These are phyloP conservation scores for Aspergillus bridgeri DNA, from an alignment of 495 filamentous ascomycete genomes.

Conservation along the genomic window DNA sequence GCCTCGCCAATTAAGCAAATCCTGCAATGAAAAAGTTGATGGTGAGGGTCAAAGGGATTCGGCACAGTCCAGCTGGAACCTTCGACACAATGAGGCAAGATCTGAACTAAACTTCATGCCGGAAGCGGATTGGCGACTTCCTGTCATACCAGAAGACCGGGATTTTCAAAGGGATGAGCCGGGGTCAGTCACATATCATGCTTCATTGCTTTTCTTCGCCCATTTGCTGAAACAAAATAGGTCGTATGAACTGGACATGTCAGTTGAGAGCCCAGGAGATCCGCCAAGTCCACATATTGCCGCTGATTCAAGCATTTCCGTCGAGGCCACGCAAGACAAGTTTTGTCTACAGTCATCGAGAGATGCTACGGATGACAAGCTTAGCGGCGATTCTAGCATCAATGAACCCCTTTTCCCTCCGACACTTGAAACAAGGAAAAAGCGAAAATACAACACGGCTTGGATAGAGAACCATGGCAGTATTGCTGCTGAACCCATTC, in stretches of 20 bases:
- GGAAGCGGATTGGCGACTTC: constrained; percentile 61
- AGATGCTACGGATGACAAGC: constrained; percentile 3
- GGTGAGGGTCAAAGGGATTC: constrained; percentile 13
- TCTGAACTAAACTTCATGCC: constrained; percentile 10
- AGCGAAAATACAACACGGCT: constrained; percentile 35
- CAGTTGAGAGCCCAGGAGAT: constrained; percentile 48
- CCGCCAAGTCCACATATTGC: constrained; percentile 60
- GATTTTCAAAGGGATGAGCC: constrained; percentile 68
- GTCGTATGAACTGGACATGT: constrained; percentile 37
- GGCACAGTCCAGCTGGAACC: constrained; percentile 17
- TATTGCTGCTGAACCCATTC: background rate
- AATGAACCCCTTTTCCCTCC: constrained; percentile 26
- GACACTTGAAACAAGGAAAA: constrained; percentile 37
- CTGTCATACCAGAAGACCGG: constrained; percentile 83
- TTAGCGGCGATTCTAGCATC: background rate
- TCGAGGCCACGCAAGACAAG: constrained; percentile 60
- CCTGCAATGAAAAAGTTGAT: constrained; percentile 14
- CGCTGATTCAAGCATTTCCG: constrained; percentile 51
- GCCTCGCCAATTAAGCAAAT: constrained; percentile 33
- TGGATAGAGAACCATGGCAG: background rate
- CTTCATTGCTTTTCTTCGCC: background rate
- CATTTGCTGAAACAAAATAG: constrained; percentile 28
- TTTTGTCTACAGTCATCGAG: constrained; percentile 30
- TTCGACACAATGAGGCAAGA: constrained; percentile 13
- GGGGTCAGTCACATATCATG: constrained; percentile 51